A percentile compares a stretch with the other conserved stretches of the same genome.
These are phyloP conservation scores for barley (Hordeum vulgare) DNA, from an alignment of 176 grass and related monocot genomes.

Conservation along the genomic window MorexV3_pseudomolecules_assembly NC_058520.1:490829630-490830129, in stretches of 20 bases:
- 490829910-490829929: neutral
- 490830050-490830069: neutral
- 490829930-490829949: neutral
- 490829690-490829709: conserved; percentile 27
- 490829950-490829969: too few species aligned
- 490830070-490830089: too few species aligned
- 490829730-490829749: neutral
- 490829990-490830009: too few species aligned
- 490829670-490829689: neutral
- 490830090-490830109: too few species aligned
- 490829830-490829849: neutral
- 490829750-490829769: conserved; percentile 13
- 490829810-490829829: neutral
- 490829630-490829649: neutral
- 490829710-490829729: neutral
- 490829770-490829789: conserved; percentile 38
- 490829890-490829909: neutral
- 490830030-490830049: neutral
- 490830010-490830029: too few species aligned
- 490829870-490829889: neutral
- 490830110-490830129: too few species aligned
- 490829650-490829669: conserved; percentile 10
- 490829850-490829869: neutral
- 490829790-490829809: conserved; percentile 44
- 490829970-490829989: too few species aligned